Evolutionary conservation across 345 rosid genomes (phyloP).

Genomic region (Gossypium bickii): DNA sequence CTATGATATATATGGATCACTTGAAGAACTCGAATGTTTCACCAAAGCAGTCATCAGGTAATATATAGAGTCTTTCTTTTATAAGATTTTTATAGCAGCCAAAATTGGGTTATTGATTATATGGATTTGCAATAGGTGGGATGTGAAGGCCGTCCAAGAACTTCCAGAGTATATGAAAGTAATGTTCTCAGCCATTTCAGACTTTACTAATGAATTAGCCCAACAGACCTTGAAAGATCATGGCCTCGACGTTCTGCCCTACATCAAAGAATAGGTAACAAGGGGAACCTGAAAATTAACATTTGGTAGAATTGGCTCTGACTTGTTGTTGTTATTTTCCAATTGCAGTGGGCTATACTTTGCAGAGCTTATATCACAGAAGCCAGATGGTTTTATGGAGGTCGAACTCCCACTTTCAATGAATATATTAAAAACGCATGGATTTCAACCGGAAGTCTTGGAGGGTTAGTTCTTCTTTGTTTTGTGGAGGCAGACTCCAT

Average conservation of each 20-base stretch:
- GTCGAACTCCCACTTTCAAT: not conserved
- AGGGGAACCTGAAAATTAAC: not conserved
- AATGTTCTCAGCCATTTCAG: not conserved
- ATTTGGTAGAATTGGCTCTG: too few relatives aligned
- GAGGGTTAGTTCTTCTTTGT: slow-evolving; percentile 9
- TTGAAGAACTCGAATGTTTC: too few relatives aligned
- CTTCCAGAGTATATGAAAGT: not conserved
- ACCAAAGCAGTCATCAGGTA: slow-evolving; percentile 30
- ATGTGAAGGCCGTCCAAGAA: not conserved
- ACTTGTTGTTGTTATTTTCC: too few relatives aligned
- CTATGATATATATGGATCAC: too few relatives aligned
- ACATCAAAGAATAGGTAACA: not conserved
- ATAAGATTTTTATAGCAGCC: not conserved
- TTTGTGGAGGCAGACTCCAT: not conserved
- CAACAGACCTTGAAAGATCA: not conserved
- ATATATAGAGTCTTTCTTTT: not conserved
- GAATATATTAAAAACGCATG: slow-evolving; percentile 4
- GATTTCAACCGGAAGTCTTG: not conserved
- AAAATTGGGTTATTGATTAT: not conserved
- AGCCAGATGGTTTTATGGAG: slow-evolving; percentile 11
- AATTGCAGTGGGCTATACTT: slow-evolving; percentile 7
- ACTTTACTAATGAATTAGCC: not conserved
- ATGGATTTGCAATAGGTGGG: not conserved
- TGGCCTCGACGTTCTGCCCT: not conserved
- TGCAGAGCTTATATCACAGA: slow-evolving; percentile 1